Percentiles rank a stretch among this genome's conserved stretches.
Evolutionary conservation across 345 rosid species (phyloP).

Genomic region (Lumnitzera racemosa): DNA sequence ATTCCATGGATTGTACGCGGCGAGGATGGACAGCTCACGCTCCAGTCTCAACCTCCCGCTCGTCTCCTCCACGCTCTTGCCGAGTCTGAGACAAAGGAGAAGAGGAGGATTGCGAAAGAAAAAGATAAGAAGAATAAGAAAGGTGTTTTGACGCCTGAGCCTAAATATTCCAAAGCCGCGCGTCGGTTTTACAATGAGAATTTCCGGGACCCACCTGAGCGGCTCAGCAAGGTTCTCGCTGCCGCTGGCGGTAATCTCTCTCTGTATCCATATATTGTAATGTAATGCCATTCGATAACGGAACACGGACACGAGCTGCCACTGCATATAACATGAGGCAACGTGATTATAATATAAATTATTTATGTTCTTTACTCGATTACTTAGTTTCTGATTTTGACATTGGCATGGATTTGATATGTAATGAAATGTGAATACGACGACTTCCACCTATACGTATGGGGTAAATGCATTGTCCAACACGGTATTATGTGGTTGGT

Average conservation of each 20-base stretch:
- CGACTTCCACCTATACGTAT: no score
- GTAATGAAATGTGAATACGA: no score
- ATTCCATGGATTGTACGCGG: constrained; percentile 95
- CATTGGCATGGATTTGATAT: no score
- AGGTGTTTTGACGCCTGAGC: constrained; percentile 11
- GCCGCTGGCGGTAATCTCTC: constrained; percentile 75
- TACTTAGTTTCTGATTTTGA: no score
- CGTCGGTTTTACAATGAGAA: constrained; percentile 80
- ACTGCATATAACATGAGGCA: no score
- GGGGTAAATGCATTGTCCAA: no score
- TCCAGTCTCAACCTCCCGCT: constrained; percentile 69
- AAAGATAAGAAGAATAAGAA: constrained; percentile 3
- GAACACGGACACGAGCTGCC: not conserved
- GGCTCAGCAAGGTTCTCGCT: constrained; percentile 87
- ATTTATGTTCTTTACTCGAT: no score
- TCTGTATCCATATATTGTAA: not conserved
- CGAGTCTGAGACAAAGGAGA: constrained; percentile 49
- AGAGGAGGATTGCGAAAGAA: constrained; percentile 25
- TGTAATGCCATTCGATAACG: not conserved
- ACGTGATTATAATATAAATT: no score
- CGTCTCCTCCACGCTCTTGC: constrained; percentile 53
- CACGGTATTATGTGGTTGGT: no score
- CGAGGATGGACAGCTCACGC: constrained; percentile 71
- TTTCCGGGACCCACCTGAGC: constrained; percentile 61
- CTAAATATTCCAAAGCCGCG: constrained; percentile 70